Evolutionary conservation across 495 filamentous ascomycete species (phyloP).

Genomic region (Xylaria cubensis): DNA sequence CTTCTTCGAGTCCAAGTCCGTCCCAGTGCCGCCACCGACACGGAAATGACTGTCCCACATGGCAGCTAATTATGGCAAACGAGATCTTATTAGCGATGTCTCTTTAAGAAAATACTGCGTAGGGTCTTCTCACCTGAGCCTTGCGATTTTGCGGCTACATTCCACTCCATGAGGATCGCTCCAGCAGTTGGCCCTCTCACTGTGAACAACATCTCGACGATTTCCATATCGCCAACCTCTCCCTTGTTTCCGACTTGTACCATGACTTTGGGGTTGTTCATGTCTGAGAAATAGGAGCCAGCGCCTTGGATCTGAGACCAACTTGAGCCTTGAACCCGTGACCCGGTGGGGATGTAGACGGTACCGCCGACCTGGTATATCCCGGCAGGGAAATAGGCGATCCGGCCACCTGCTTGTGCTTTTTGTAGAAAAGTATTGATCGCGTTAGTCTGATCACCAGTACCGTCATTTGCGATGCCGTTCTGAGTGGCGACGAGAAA

Average conservation of each 20-base stretch:
- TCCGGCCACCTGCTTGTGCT: not conserved
- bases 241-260: conserved; percentile 59
- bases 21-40: conserved; percentile 63
- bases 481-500: no score
- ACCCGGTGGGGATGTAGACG: no score
- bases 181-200: no score
- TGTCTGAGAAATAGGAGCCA: conserved; percentile 48
- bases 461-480: conserved; percentile 9
- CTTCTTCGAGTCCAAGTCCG: conserved; percentile 64
- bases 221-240: conserved; percentile 58
- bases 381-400: conserved; percentile 40
- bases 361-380: conserved; percentile 41
- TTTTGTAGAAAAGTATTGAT: conserved; percentile 17
- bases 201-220: conserved; percentile 48
- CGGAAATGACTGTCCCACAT: conserved; percentile 29
- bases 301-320: conserved; percentile 37
- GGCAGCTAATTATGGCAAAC: not conserved
- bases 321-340: no score
- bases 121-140: conserved; percentile 12
- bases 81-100: no score
- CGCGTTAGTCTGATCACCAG: conserved; percentile 20
- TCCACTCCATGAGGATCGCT: conserved; percentile 30
- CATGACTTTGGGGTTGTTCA: conserved; percentile 50
- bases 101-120: no score
- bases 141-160: conserved; percentile 28